Evolutionary conservation across 495 filamentous ascomycete genomes (phyloP), one percentile per base, ranked within the genome.

Genomic region (Penicillium dipodomyicola): DNA sequence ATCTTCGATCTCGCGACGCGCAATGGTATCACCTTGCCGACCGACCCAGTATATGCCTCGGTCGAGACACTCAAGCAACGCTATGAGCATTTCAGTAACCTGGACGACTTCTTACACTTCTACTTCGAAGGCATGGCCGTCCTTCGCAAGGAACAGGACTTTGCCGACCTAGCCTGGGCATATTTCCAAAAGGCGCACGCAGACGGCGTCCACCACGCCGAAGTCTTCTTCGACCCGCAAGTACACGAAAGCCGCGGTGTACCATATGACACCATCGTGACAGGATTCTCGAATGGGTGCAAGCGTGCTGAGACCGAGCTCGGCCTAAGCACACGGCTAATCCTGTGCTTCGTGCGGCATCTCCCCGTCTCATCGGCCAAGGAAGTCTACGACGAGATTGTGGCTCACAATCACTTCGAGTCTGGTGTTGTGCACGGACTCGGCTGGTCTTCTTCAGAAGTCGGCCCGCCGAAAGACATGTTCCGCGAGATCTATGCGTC

Each of bases 201-300:
- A 0, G 83, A 88, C 60, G 83, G 83, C 49, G 86, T 91, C 8
- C 77, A 82, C 35, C 88, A 92, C 58, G 87, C 87, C 3, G 89
- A 93, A 61, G 80, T 90, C 49, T 91, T 90, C 72, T 91, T 91
- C 72, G 88, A 91, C 66, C 88, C 88, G 8, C 87, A 92, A 61
- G 86, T 86, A 4, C 88, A 93, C 66, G 75, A 79, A 14, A 64
- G 67, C n/a, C 80, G 88, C 22, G 83, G 83, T 14, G 68, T 93
- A 9, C n/a, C 74, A 12, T 85, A 86, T 60, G 56, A 71, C 1
- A 85, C 82, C 8, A 76, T 91, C 22, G 72, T 91, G 1, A 56
- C 56, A 3, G 87, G 87, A 1, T 84, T 89, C 60, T 67, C 65
- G 12, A 72, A 73, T 8, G 88, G 83, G 1, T 84, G 85, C 57